Percentiles rank a stretch among this genome's conserved stretches.
Conservation (phyloP, 1,284 basidiomycete genomes). For the Gomphus sp. region DNA sequence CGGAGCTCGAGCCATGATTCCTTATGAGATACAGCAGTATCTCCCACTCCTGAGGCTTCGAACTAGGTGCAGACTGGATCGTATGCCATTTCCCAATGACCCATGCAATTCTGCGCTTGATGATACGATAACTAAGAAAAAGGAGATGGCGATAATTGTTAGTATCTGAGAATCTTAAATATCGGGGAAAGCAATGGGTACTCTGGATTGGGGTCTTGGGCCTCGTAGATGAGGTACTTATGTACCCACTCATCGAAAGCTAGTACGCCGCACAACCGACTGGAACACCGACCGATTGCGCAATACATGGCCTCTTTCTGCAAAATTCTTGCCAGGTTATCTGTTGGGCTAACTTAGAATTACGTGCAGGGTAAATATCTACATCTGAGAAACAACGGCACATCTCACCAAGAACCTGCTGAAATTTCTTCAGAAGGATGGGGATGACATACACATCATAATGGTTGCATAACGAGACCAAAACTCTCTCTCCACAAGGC, state of each 20-base stretch:
- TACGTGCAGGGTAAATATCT: slow-evolving; percentile 2
- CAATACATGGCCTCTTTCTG: slow-evolving; percentile 86
- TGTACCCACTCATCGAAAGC: slow-evolving; percentile 62
- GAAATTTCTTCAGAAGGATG: slow-evolving; percentile 52
- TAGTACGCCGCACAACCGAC: slow-evolving; percentile 53
- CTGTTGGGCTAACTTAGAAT: slow-evolving; percentile 23
- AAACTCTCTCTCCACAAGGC: slow-evolving; percentile 84
- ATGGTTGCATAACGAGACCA: slow-evolving; percentile 71
- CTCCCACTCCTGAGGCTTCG: slow-evolving; percentile 64
- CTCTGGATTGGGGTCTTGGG: slow-evolving; percentile 46
- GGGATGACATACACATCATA: slow-evolving; percentile 69
- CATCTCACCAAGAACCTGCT: slow-evolving; percentile 43
- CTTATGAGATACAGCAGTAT: slow-evolving; percentile 66
- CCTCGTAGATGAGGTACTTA: slow-evolving; percentile 48
- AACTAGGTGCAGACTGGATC: slow-evolving; percentile 52
- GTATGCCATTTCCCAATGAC: slow-evolving; percentile 78
- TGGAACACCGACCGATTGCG: slow-evolving; percentile 75
- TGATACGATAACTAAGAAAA: slow-evolving; percentile 61
- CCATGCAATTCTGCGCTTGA: slow-evolving; percentile 88
- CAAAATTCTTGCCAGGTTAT: slow-evolving; percentile 54
- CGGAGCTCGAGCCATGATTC: slow-evolving; percentile 60
- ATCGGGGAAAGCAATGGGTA: slow-evolving; percentile 21
- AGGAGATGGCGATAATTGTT: not conserved
- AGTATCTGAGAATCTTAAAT: not conserved
- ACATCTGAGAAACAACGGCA: not conserved